phyloP scores from a whole-genome alignment of 2,329 filamentous ascomycete species.

The Beauveria sp. region DNA sequence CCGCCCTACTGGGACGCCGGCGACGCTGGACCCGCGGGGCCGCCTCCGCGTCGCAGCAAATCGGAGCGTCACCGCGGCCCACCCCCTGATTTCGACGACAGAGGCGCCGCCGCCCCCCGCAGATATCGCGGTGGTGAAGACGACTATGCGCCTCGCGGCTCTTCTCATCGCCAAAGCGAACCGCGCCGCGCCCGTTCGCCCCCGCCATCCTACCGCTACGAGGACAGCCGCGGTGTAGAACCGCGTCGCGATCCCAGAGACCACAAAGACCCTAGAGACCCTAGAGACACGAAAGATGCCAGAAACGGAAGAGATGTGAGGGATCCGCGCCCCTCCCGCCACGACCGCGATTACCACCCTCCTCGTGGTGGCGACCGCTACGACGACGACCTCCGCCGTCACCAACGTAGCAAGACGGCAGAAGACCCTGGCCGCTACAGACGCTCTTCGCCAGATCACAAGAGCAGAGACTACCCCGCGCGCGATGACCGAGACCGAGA shows the following conservation, averaged over 20 bases:
- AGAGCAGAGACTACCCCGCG: not conserved
- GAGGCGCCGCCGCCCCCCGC: not conserved
- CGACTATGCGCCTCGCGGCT: not conserved
- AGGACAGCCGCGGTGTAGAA: not conserved
- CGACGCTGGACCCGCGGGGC: not conserved
- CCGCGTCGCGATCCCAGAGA: conserved; percentile 4
- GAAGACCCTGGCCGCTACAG: not conserved
- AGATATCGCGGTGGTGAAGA: not conserved
- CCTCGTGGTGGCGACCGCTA: conserved; percentile 3
- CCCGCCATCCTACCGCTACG: not conserved
- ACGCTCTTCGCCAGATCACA: not conserved
- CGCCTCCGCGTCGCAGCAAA: conserved; percentile 18
- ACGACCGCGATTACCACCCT: not conserved
- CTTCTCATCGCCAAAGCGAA: not conserved
- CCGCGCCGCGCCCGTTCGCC: not conserved
- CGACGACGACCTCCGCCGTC: not conserved
- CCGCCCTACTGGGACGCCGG: conserved; percentile 11
- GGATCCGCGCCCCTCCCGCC: not conserved
- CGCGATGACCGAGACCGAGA: conserved; percentile 4
- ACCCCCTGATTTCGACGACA: conserved; percentile 13
- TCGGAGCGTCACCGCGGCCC: conserved; percentile 17
- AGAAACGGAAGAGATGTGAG: not conserved
- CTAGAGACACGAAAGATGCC: not conserved
- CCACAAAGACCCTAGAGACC: not conserved
- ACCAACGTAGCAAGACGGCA: conserved; percentile 3